Conservation (phyloP, 148 eudicot species). For the Rhododendron ovatum region DNA sequence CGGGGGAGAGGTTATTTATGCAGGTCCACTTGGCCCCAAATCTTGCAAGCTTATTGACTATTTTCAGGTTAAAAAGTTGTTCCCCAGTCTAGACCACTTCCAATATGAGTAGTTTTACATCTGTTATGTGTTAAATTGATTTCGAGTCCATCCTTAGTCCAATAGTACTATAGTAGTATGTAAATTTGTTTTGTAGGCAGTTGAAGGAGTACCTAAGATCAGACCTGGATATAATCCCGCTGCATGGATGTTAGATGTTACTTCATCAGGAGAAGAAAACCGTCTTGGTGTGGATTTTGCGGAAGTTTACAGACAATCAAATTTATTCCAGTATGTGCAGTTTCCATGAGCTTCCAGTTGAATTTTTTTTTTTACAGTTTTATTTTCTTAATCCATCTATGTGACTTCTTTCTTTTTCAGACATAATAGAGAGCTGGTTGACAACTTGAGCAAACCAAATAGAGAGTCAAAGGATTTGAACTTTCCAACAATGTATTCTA, state of each 20-base stretch:
- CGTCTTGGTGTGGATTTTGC: constrained; percentile 90
- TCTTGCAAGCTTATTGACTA: constrained; percentile 77
- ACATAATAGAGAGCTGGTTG: constrained; percentile 70
- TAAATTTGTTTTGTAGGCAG: constrained; percentile 37
- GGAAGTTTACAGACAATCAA: constrained; percentile 70
- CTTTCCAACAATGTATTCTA: constrained; percentile 74
- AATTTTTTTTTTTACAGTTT: background rate
- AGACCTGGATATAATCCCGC: constrained; percentile 91
- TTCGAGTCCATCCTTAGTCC: background rate
- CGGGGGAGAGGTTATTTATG: constrained; percentile 94
- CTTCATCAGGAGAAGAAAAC: constrained; percentile 74
- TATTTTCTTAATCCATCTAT: constrained; percentile 15
- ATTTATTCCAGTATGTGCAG: constrained; percentile 58
- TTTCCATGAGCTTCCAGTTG: background rate
- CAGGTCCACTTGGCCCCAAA: constrained; percentile 85
- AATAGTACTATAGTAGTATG: background rate
- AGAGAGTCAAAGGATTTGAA: constrained; percentile 67
- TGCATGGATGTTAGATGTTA: constrained; percentile 98
- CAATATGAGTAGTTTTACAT: background rate
- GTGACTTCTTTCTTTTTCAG: constrained; percentile 36
- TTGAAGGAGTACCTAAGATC: constrained; percentile 83
- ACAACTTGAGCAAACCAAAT: constrained; percentile 70
- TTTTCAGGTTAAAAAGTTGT: constrained; percentile 62
- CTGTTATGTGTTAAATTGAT: background rate
- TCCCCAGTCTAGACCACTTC: background rate